Base-by-base conservation (phyloP, 441 rosid species). In the Erodium moschatum region DNA sequence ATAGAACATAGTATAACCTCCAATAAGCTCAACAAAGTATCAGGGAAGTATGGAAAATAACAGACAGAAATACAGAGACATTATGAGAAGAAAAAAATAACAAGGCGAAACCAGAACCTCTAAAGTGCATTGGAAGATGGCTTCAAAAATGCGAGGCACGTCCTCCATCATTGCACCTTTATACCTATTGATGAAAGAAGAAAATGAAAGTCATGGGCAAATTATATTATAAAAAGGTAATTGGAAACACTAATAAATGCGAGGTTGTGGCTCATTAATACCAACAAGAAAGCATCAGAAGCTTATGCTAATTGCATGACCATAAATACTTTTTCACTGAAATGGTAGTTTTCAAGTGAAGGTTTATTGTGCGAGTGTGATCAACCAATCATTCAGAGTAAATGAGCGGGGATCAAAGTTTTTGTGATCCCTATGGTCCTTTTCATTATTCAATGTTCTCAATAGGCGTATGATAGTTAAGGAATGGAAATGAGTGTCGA, bases 111-210 rank as follows among this genome's bases (percentile, higher is more conserved):
- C 15, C 3, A 46, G 52, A 12, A 96, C 99, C 98, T 96, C 99
- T 67, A 96, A 79, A 35, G 99, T 92, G 79, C 99, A 96, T 80
- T 96, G 98, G 81, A 96, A 96, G 69, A 96, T 86, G 69, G 98
- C 99, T 86, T 96, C 98, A 83, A 96, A 96, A 77, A 96, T 90
- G 68, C 94, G 88, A 46, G 99, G 94, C 65, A 96, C 97, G 66
- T 96, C 99, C 35, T 96, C 99, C 68, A 96, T 83, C 99, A 96
- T 96, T 70, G 88, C 86, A 69, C 78, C 89, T 80, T 85, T 96
- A 83, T 96, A 96, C 87, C 99, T 96, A 75, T 60, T 76, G 48
- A 62, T 24, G 58, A 69, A 52, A 18, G 58, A 29, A 65, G 21
- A 0, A 13, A 6, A 64, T 9, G 15, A 21, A 16, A 20, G 48